A percentile compares a stretch with the other conserved stretches of the same genome.
phyloP scores from a whole-genome alignment of 148 eudicot genomes.

The Chenopodium formosanum region DNA sequence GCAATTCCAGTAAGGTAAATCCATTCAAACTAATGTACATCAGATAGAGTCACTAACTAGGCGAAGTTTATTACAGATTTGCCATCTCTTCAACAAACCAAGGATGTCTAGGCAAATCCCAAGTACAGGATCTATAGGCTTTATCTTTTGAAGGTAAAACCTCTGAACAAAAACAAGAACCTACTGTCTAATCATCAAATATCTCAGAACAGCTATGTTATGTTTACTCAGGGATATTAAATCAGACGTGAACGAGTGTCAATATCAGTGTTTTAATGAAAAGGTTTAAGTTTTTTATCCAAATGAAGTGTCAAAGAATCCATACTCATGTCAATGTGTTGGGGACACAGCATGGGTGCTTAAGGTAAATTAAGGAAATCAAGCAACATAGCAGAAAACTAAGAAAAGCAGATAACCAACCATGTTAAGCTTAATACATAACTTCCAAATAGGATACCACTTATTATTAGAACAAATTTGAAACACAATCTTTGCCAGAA shows the following conservation, averaged over 20 bases:
- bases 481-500: neutral
- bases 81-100: neutral
- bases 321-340: too few relatives aligned
- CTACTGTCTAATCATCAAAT: neutral
- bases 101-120: neutral
- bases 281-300: too few relatives aligned
- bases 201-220: too few relatives aligned
- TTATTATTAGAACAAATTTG: neutral
- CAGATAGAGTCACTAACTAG: neutral
- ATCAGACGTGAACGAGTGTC: too few relatives aligned
- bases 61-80: neutral
- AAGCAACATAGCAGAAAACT: too few relatives aligned
- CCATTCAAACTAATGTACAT: neutral
- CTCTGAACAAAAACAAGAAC: neutral
- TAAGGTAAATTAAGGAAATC: too few relatives aligned
- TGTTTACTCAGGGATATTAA: too few relatives aligned
- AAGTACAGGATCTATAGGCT: neutral
- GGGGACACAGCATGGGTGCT: too few relatives aligned
- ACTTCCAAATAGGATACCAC: neutral
- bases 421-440: neutral
- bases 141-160: neutral
- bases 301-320: too few relatives aligned
- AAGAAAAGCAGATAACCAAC: neutral
- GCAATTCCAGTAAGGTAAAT: neutral
- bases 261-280: too few relatives aligned